phyloP scores from a whole-genome alignment of 176 grass and related monocot genomes.

The Paspalum vaginatum region DNA sequence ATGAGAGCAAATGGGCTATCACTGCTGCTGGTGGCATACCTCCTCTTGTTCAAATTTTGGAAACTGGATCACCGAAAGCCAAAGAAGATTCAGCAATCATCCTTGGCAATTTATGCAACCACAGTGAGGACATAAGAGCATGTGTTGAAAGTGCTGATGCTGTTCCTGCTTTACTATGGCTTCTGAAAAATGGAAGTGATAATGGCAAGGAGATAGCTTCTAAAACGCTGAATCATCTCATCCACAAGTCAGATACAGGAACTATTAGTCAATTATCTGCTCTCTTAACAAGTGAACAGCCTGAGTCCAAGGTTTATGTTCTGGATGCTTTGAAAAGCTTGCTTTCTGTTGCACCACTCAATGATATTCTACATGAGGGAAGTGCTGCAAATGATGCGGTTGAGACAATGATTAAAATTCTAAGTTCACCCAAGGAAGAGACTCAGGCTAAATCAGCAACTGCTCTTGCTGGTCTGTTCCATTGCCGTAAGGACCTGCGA shows the following conservation, averaged over 20 bases:
- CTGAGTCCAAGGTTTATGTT: constrained; percentile 97
- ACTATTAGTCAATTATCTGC: constrained; percentile 97
- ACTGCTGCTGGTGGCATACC: constrained; percentile 99
- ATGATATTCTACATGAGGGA: constrained; percentile 98
- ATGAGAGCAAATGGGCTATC: constrained; percentile 99
- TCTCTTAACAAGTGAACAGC: constrained; percentile 93
- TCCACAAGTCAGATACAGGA: constrained; percentile 98
- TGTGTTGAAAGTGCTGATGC: constrained; percentile 99
- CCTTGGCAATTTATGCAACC: constrained; percentile 98
- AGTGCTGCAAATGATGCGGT: constrained; percentile 96
- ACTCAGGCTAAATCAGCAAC: constrained; percentile 97
- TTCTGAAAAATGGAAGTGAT: constrained; percentile 99
- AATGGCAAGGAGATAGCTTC: constrained; percentile 99
- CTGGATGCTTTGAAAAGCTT: constrained; percentile 95
- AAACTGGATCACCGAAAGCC: constrained; percentile 96
- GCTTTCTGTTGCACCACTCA: constrained; percentile 92
- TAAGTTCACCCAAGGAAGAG: constrained; percentile 83
- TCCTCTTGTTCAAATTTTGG: constrained; percentile 99
- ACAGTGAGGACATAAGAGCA: constrained; percentile 99
- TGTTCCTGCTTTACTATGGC: constrained; percentile 97
- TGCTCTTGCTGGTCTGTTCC: constrained; percentile 88
- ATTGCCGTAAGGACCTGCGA: constrained; percentile 90
- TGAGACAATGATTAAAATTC: constrained; percentile 99
- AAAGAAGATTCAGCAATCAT: constrained; percentile 99
- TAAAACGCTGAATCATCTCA: constrained; percentile 97